Conservation (phyloP, 2,329 filamentous ascomycete genomes). For the Arthrinium phaeospermum region DNA sequence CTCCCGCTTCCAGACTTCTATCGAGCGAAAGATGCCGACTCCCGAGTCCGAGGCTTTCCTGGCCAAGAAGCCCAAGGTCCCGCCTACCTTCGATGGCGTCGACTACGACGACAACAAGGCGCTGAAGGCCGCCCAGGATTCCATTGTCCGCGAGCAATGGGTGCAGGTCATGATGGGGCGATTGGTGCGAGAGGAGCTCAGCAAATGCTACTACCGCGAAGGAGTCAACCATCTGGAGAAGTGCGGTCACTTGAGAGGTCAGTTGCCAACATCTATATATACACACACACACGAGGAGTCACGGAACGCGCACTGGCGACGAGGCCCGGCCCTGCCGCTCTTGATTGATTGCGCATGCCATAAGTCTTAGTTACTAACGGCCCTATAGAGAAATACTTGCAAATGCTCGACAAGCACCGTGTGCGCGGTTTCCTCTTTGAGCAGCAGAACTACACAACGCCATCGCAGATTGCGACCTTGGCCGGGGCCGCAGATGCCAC, state of each 20-base stretch:
- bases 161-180: constrained; percentile 88
- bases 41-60: constrained; percentile 83
- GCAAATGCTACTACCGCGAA: constrained; percentile 84
- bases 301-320: too few relatives aligned
- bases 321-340: not conserved
- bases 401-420: constrained; percentile 77
- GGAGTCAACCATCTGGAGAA: constrained; percentile 90
- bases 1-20: not conserved
- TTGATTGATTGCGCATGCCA: not conserved
- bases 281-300: not conserved
- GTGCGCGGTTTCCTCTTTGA: constrained; percentile 80
- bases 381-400: constrained; percentile 65
- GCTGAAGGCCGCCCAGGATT: constrained; percentile 83
- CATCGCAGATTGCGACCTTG: constrained; percentile 19
- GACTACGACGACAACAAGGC: constrained; percentile 83
- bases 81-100: constrained; percentile 84
- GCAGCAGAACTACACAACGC: constrained; percentile 74
- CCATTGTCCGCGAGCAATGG: constrained; percentile 86
- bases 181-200: constrained; percentile 80
- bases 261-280: constrained; percentile 42
- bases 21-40: constrained; percentile 68
- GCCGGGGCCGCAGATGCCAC: not conserved
- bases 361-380: constrained; percentile 15
- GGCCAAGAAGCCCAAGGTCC: constrained; percentile 81
- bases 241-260: constrained; percentile 81